Base-by-base conservation (phyloP, 768 basidiomycete genomes). In the Kwoniella dejecticola region DNA sequence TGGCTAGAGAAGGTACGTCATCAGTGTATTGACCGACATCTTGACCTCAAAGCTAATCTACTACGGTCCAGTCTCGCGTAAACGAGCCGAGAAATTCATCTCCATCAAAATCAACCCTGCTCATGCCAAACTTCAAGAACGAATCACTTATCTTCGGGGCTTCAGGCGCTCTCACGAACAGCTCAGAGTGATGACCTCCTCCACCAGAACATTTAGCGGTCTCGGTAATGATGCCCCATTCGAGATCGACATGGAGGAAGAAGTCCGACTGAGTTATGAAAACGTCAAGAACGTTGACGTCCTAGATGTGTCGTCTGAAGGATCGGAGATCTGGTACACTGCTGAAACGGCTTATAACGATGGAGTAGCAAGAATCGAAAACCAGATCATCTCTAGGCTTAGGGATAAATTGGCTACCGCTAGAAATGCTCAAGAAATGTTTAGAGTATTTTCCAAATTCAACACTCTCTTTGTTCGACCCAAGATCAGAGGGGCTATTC, bases 101-200 rank as follows among this genome's bases (percentile, higher is more conserved):
- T 94, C 92, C 5, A 97, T 98, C 83, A 96, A 96, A 80, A 88
- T 99, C 45, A 82, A 84, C 12, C 87, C 91, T 8, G 94, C 91
- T 1, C 96, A 98, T 70, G 88, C 87, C 30, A 92, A 92, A 79
- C 81, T 97, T 46, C 90, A 93, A 79, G 93, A 96, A 74, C 82
- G 94, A 42, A 85, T 87, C 62, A 81, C 88, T 11, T 98, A 97
- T 79, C 79, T 98, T 24, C 82, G 89, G 57, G 90, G 90, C 45
- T 98, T 95, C 88, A 82, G 94, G 72, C 92, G 96, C 77, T 93
- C 96, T 76, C 96, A 99, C 72, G 91, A 98, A 76, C 95, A 99
- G 81, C 82, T 99, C 23, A 90, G 91, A 4, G 89, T 94, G 41
- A 98, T 98, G 93, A 97, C 95, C 0, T 90, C 89, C 1, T 94